Evolutionary conservation across 2,329 filamentous ascomycete species (phyloP).

Genomic region (Penicillium sp.): DNA sequence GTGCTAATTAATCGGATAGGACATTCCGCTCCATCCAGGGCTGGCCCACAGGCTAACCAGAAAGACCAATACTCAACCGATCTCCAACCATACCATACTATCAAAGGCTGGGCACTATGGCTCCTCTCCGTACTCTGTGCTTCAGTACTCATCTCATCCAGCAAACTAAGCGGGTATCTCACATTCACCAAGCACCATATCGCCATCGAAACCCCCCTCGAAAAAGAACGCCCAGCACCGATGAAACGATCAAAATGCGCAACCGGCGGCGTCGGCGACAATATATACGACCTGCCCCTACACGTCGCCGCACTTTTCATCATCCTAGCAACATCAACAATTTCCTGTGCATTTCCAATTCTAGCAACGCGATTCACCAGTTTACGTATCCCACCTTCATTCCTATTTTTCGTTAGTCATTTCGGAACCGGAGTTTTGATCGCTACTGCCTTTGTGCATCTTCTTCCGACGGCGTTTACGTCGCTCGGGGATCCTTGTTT

Average conservation of each 20-base stretch:
- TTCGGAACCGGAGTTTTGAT: conserved; percentile 86
- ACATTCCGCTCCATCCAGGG: conserved; percentile 28
- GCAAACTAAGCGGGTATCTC: conserved; percentile 22
- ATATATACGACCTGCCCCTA: conserved; percentile 65
- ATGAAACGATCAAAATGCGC: conserved; percentile 35
- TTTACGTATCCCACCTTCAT: conserved; percentile 60
- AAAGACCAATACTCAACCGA: neutral
- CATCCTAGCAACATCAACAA: conserved; percentile 60
- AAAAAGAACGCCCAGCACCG: conserved; percentile 7
- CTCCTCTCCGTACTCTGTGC: conserved; percentile 36
- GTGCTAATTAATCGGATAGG: conserved; percentile 17
- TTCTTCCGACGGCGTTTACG: conserved; percentile 69
- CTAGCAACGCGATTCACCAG: conserved; percentile 65
- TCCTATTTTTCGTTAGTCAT: conserved; percentile 63
- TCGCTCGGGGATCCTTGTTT: conserved; percentile 60
- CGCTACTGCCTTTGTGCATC: conserved; percentile 82
- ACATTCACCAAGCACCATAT: conserved; percentile 2
- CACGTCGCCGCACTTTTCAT: conserved; percentile 70
- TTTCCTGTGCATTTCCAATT: conserved; percentile 71
- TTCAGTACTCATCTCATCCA: conserved; percentile 33
- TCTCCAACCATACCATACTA: conserved; percentile 20
- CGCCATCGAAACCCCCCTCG: conserved; percentile 5
- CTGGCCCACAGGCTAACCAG: neutral
- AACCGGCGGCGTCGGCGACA: conserved; percentile 31
- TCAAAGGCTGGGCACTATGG: conserved; percentile 35